Base-by-base conservation (phyloP, 208 protist genomes). In the Wallacemonas sp. region DNA sequence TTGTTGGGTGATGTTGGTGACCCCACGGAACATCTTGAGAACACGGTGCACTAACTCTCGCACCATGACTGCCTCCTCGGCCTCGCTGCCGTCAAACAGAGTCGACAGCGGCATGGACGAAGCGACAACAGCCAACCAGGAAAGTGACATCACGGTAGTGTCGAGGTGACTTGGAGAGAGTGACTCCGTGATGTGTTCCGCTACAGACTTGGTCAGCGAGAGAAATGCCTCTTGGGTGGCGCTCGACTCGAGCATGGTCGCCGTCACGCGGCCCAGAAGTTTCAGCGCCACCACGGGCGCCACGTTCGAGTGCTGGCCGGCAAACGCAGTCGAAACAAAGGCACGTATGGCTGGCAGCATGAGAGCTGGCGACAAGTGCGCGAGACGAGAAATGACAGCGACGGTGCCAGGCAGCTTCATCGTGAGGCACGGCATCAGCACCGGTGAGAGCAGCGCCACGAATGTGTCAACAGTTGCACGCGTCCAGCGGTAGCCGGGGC, bases 401-500 rank as follows among this genome's bases (percentile, higher is more conserved):
- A 51, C 26, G 11, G 56, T 56, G 14, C 66, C 45, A 1, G 53
- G 26, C 15, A 75, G 39, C 9, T 72, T 66, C 14, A 82, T 69
- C 24, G 84, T 67, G 15, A 88, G 68, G 11, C 72, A 55, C 1
- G 79, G 58, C 36, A 86, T 61, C 14, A 82, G 39, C 1, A 72
- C 54, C 4, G 81, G 85, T 8, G 75, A 55, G 9, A 88, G 61
- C 34, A 91, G 74, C 9, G 65, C 56, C 8, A 85, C 82, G 26
- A 91, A 82, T 39, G 54, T 55, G 33, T 84, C 67, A n/a, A 75
- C 60, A 2, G 85, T 80, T 3, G 71, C 55, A 2, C 34, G 22
- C 5, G 70, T 65, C 85, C 85, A 91, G 49, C 66, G 51, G 54
- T 73, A 70, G n/a, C 54, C 19, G 6, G 33, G 24, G 27, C 38